Percentiles rank a stretch among this genome's conserved stretches.
phyloP scores from a whole-genome alignment of 2,329 filamentous ascomycete genomes.

The Volutella citrinella region DNA sequence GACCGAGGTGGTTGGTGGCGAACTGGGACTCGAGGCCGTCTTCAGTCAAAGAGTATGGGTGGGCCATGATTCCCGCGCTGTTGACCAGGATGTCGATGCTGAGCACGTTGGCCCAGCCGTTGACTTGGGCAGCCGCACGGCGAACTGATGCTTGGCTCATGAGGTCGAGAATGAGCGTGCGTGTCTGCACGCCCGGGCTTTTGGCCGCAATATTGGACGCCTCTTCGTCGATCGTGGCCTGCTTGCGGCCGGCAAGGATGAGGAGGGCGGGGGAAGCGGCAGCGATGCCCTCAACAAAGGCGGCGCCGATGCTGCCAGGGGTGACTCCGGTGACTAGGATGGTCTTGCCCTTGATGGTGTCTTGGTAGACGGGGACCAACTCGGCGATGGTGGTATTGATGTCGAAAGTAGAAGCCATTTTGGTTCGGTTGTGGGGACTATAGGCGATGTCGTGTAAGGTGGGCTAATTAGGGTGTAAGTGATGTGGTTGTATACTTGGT shows the following conservation, averaged over 20 bases:
- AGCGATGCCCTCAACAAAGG: conserved; percentile 37
- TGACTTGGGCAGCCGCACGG: conserved; percentile 34
- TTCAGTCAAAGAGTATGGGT: conserved; percentile 22
- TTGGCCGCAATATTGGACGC: conserved; percentile 31
- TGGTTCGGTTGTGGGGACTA: too few relatives aligned
- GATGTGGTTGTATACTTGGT: too few relatives aligned
- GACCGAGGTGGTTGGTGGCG: conserved; percentile 43
- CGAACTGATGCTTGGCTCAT: conserved; percentile 38
- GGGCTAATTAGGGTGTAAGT: too few relatives aligned
- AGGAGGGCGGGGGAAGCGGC: conserved; percentile 38
- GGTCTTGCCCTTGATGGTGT: conserved; percentile 33
- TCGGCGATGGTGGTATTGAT: conserved; percentile 22
- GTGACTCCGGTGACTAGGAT: conserved; percentile 43
- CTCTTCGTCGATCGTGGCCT: conserved; percentile 36
- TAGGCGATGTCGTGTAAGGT: conserved; percentile 12
- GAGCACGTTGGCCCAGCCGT: conserved; percentile 28
- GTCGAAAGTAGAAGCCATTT: conserved; percentile 14
- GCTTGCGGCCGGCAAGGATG: conserved; percentile 44
- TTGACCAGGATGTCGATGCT: conserved; percentile 41
- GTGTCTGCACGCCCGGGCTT: conserved; percentile 31
- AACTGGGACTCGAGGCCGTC: conserved; percentile 44
- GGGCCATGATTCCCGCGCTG: conserved; percentile 42
- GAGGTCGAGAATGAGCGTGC: conserved; percentile 37
- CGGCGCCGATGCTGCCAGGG: conserved; percentile 36
- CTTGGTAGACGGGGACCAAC: conserved; percentile 26